Percentiles rank a stretch among this genome's conserved stretches.
phyloP scores from a whole-genome alignment of 2,329 filamentous ascomycete species.

The Hortaea sp. region DNA sequence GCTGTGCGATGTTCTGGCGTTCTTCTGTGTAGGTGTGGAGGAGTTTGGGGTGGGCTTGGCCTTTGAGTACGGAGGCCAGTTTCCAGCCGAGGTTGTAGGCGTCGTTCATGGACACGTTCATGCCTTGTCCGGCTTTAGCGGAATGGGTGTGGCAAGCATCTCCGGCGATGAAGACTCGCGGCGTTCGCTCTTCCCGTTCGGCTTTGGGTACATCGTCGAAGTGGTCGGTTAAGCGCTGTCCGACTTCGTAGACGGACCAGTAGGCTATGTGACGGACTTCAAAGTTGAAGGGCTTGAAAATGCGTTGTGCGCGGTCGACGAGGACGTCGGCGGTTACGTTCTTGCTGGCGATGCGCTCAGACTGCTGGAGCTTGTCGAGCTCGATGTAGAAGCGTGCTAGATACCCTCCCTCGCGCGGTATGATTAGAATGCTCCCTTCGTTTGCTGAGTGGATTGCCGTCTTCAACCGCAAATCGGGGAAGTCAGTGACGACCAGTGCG shows the following conservation, averaged over 20 bases:
- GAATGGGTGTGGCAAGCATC: constrained; percentile 48
- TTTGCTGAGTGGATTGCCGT: constrained; percentile 48
- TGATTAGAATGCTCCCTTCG: constrained; percentile 68
- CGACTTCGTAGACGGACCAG: constrained; percentile 55
- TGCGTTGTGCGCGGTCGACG: constrained; percentile 52
- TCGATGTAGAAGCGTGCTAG: constrained; percentile 27
- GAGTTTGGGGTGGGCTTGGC: constrained; percentile 21
- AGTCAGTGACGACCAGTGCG: constrained; percentile 24
- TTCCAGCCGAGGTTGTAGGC: constrained; percentile 51
- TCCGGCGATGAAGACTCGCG: constrained; percentile 58
- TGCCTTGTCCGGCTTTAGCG: constrained; percentile 59
- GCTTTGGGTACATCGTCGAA: constrained; percentile 52
- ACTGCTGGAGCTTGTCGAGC: constrained; percentile 31
- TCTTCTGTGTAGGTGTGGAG: constrained; percentile 45
- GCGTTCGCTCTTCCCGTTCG: constrained; percentile 43
- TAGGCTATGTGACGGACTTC: constrained; percentile 55
- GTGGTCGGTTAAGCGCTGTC: constrained; percentile 48
- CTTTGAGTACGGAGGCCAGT: constrained; percentile 38
- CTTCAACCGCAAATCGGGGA: constrained; percentile 43
- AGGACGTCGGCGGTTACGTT: constrained; percentile 56
- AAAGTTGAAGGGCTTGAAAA: constrained; percentile 57
- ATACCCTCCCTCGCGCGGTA: constrained; percentile 41
- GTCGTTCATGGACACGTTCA: constrained; percentile 66
- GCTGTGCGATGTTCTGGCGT: constrained; percentile 50
- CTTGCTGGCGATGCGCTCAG: constrained; percentile 44